Conservation (phyloP, 2,329 filamentous ascomycete genomes). For the Penicillium vulpinum region DNA sequence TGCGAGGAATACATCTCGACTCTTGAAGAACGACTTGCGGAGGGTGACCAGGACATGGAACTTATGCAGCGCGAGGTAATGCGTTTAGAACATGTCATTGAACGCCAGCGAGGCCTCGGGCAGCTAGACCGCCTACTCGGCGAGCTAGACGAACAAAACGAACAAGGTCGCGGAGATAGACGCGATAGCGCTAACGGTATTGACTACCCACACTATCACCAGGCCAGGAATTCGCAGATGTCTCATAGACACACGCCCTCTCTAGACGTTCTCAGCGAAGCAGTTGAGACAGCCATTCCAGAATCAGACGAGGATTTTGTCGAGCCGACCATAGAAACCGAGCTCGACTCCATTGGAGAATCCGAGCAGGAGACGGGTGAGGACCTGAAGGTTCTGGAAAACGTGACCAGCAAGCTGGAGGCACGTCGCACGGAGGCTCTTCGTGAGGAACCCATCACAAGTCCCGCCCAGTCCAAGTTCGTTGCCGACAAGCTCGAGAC, state of each 20-base stretch:
- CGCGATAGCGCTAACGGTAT: constrained; percentile 17
- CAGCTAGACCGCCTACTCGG: constrained; percentile 91
- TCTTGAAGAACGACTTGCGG: constrained; percentile 88
- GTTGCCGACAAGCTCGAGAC: constrained; percentile 90
- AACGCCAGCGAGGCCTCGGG: constrained; percentile 90
- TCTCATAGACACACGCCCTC: constrained; percentile 38
- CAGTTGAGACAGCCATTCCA: constrained; percentile 47
- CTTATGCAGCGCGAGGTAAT: constrained; percentile 97
- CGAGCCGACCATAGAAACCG: constrained; percentile 35
- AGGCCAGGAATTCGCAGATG: constrained; percentile 21
- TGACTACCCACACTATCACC: constrained; percentile 14
- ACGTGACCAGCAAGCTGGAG: constrained; percentile 31
- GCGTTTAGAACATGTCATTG: constrained; percentile 88
- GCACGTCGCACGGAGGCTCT: constrained; percentile 21
- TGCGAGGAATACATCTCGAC: constrained; percentile 98
- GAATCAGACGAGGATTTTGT: constrained; percentile 45
- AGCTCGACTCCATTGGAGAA: constrained; percentile 24
- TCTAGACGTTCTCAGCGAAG: constrained; percentile 46
- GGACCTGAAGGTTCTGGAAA: constrained; percentile 40
- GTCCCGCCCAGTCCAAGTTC: constrained; percentile 77
- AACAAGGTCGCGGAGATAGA: constrained; percentile 54
- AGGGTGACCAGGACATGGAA: constrained; percentile 93
- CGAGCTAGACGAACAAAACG: constrained; percentile 77
- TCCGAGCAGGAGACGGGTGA: constrained; percentile 24
- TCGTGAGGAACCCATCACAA: constrained; percentile 58